phyloP scores from a whole-genome alignment of 176 grass and related monocot genomes.

The Cenchrus americanus region DNA sequence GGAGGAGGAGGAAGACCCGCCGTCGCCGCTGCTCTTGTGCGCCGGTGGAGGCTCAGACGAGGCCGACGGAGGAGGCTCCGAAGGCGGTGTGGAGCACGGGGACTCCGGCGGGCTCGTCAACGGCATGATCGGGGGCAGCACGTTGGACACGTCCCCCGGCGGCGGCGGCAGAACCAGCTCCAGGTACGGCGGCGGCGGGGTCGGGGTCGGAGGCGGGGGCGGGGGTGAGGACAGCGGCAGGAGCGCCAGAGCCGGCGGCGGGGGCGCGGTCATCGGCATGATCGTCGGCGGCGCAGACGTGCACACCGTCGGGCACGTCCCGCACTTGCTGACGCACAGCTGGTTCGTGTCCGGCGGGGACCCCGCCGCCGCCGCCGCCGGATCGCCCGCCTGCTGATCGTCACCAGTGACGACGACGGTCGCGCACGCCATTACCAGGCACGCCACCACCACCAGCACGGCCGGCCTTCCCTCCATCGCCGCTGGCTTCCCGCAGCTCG shows the following conservation, averaged over 20 bases:
- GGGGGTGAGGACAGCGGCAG: constrained; percentile 40
- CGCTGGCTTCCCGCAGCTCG: background rate
- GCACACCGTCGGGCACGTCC: constrained; percentile 66
- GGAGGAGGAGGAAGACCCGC: background rate
- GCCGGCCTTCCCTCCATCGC: constrained; percentile 42
- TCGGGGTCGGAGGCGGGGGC: constrained; percentile 22
- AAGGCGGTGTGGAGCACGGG: background rate
- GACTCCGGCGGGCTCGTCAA: constrained; percentile 27
- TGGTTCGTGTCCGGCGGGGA: constrained; percentile 53
- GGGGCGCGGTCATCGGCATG: constrained; percentile 24
- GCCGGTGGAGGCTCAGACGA: background rate
- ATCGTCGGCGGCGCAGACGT: constrained; percentile 56
- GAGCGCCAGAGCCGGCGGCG: constrained; percentile 32
- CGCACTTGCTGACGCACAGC: constrained; percentile 68
- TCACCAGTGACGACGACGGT: background rate
- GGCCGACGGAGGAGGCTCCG: constrained; percentile 3
- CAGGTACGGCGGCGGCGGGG: constrained; percentile 35
- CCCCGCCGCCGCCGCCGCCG: constrained; percentile 20
- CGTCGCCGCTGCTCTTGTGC: constrained; percentile 31
- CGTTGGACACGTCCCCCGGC: background rate
- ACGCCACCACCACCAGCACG: background rate
- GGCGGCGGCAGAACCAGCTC: constrained; percentile 41
- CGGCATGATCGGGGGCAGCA: constrained; percentile 1
- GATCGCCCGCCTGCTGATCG: background rate
- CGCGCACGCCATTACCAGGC: background rate